These are phyloP conservation scores for Cyclospora cayetanensis DNA, from an alignment of 169 alveolate genomes.

Conservation along the genomic window DNA sequence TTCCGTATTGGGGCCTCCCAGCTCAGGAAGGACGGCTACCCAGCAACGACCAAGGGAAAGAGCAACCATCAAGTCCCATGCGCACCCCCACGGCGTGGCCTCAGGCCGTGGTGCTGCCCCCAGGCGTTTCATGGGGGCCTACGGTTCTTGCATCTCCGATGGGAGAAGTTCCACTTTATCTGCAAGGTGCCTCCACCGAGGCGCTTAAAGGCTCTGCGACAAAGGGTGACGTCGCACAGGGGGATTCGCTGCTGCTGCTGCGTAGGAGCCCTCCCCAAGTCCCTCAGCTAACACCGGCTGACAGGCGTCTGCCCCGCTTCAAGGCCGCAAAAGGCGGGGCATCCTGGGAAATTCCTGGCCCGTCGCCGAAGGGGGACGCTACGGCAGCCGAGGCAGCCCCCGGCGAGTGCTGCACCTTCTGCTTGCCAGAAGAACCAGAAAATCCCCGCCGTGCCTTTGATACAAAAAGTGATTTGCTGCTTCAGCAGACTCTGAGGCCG, in stretches of 20 bases:
- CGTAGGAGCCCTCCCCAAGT: background rate
- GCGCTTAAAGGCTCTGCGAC: too few relatives aligned
- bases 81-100: too few relatives aligned
- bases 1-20: conserved; percentile 30
- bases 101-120: background rate
- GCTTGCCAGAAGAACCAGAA: conserved; percentile 43
- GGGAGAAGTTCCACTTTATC: background rate
- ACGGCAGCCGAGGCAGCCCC: background rate
- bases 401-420: background rate
- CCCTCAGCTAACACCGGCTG: conserved; percentile 1
- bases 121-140: background rate
- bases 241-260: too few relatives aligned
- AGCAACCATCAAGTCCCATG: conserved; percentile 12
- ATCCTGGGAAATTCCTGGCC: conserved; percentile 40
- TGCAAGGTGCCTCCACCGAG: background rate
- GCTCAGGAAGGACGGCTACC: background rate
- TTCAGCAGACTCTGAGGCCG: conserved; percentile 23
- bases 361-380: background rate
- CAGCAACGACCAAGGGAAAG: background rate
- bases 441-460: conserved; percentile 1
- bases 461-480: conserved; percentile 23
- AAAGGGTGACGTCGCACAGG: too few relatives aligned
- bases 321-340: conserved; percentile 37
- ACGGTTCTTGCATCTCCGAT: background rate
- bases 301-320: conserved; percentile 10